Conservation (phyloP, 163 green algal species). For the Volvox carteri region DNA sequence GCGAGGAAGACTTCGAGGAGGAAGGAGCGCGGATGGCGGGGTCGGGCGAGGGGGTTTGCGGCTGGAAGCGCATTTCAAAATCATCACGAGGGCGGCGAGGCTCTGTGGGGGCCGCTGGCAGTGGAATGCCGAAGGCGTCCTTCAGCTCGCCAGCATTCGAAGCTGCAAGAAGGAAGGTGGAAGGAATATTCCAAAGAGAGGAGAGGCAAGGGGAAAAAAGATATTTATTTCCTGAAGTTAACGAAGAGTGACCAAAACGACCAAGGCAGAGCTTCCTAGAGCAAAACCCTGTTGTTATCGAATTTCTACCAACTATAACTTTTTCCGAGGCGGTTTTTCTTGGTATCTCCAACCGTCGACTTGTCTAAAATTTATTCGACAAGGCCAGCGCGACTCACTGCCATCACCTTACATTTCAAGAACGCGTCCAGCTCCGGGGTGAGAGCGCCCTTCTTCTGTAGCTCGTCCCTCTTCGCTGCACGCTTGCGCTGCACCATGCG, state of each 20-base stretch:
- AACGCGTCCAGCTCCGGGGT: slow-evolving; percentile 7
- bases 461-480: neutral
- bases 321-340: too few relatives aligned
- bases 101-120: neutral
- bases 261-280: too few relatives aligned
- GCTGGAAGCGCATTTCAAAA: slow-evolving; percentile 21
- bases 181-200: too few relatives aligned
- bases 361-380: too few relatives aligned
- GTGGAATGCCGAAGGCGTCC: slow-evolving; percentile 14
- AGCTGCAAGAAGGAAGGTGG: neutral
- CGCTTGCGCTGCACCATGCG: slow-evolving; percentile 15
- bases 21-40: neutral
- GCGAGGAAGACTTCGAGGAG: neutral
- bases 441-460: neutral
- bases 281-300: too few relatives aligned
- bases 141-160: neutral
- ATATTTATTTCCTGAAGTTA: neutral
- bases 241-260: too few relatives aligned
- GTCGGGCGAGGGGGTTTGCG: neutral
- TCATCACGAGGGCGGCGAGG: neutral
- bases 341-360: too few relatives aligned
- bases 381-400: too few relatives aligned
- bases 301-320: too few relatives aligned
- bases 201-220: neutral
- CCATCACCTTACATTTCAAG: neutral